Evolutionary conservation across 345 rosid genomes (phyloP), one percentile per base, ranked within the genome.

Genomic region (Pistacia vera): DNA sequence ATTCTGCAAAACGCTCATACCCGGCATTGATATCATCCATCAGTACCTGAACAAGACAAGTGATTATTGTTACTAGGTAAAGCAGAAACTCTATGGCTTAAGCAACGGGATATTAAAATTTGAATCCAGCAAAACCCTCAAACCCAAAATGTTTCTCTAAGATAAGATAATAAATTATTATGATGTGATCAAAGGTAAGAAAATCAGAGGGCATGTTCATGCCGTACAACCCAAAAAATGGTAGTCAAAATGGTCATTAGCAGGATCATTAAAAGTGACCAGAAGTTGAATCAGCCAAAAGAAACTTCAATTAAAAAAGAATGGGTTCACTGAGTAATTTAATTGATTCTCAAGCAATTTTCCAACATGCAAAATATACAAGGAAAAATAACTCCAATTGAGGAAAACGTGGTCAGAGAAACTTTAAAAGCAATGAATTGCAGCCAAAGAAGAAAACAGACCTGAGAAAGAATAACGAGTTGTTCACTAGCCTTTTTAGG

Each of bases 11-110:
- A 78, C 97, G 97, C 86, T 93, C 97, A 5, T 88, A 88, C 67
- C 98, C 98, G 6, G 93, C 86, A 83, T 93, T 95, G 75, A 89
- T 89, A 77, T 91, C 97, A 86, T 95, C 97, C 91, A 89, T 85
- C 83, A 91, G 86, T 79, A 95, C 95, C 97, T 93, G 85, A 71
- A 78, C 72, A 83, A 90, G 35, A 79, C 6, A 75, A 58, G 28
- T 60, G 8, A 49, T 67, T 51, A 72, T 82, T 74, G 83, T 46
- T 72, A 62, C 41, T 6, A 72, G 38, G 46, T 57, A 35, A 49
- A 61, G 35, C 35, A 25, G 36, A 68, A 25, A 73, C 33, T 51
- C 12, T 12, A 25, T 38, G 41, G 41, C 41, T 38, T 38, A 6
- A 38, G 5, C 41, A 38, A 4, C 41, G 7, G 3, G 41, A 3